phyloP scores from a whole-genome alignment of 2,329 filamentous ascomycete genomes.

The Penicillium sp. region DNA sequence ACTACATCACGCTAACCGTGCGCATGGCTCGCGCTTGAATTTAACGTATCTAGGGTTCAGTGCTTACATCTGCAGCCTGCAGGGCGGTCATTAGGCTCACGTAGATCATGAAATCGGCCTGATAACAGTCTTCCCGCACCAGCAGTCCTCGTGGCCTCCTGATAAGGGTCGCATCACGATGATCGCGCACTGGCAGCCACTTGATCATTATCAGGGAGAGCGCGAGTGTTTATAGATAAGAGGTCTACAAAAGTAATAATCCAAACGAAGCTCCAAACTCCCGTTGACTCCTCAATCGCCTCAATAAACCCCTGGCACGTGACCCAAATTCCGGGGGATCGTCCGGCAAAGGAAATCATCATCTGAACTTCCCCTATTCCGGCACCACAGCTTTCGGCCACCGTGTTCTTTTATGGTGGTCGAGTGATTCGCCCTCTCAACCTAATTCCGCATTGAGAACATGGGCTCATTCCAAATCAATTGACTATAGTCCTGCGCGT shows the following conservation, averaged over 20 bases:
- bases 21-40: neutral
- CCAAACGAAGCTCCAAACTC: neutral
- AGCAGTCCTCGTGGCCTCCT: neutral
- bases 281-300: neutral
- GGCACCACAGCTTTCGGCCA: conserved; percentile 22
- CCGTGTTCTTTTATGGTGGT: conserved; percentile 28
- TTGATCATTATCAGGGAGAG: no score
- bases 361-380: conserved; percentile 26
- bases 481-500: neutral
- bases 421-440: neutral
- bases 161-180: neutral
- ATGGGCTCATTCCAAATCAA: conserved; percentile 3
- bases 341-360: conserved; percentile 11
- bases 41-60: conserved; percentile 1
- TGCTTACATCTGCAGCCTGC: neutral
- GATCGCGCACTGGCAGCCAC: neutral
- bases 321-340: conserved; percentile 20
- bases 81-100: neutral
- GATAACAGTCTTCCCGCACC: neutral
- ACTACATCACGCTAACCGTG: neutral
- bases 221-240: neutral
- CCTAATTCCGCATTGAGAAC: neutral
- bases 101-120: neutral
- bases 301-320: conserved; percentile 14
- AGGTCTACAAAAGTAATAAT: neutral